Evolutionary conservation across 345 rosid species (phyloP).

Genomic region (Viola odorata): DNA sequence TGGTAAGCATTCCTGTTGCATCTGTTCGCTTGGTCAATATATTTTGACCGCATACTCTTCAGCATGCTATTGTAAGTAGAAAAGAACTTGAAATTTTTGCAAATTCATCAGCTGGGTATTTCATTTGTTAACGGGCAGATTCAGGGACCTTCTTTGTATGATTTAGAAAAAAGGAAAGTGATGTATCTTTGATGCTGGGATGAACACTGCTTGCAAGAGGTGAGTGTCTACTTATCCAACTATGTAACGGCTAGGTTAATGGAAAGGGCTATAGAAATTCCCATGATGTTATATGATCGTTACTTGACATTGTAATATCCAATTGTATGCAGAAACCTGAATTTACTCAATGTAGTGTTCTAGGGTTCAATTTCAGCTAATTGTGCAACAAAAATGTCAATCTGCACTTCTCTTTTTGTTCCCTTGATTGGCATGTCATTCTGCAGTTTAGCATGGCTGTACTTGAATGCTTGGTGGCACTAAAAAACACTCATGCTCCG

Average conservation of each 20-base stretch:
- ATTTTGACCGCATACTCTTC: neutral
- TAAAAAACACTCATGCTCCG: too few species aligned
- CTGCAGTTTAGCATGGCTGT: too few species aligned
- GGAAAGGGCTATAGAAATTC: too few species aligned
- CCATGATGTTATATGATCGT: too few species aligned
- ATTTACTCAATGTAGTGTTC: too few species aligned
- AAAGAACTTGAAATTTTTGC: neutral
- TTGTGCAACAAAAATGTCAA: too few species aligned
- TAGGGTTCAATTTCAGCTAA: too few species aligned
- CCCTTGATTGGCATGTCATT: too few species aligned
- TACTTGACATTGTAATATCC: too few species aligned
- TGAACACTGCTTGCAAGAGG: neutral
- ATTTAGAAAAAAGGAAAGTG: neutral
- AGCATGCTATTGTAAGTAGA: neutral
- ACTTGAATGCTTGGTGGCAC: too few species aligned
- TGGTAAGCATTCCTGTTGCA: neutral
- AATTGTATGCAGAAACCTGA: too few species aligned
- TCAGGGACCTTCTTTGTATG: neutral
- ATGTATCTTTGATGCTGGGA: neutral
- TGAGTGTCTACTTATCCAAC: neutral
- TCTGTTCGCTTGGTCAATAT: neutral
- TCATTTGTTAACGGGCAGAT: neutral
- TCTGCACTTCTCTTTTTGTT: too few species aligned
- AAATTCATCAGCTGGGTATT: neutral
- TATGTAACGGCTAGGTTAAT: neutral